phyloP scores from a whole-genome alignment of 768 basidiomycete genomes.

The Pluteus cervinus region DNA sequence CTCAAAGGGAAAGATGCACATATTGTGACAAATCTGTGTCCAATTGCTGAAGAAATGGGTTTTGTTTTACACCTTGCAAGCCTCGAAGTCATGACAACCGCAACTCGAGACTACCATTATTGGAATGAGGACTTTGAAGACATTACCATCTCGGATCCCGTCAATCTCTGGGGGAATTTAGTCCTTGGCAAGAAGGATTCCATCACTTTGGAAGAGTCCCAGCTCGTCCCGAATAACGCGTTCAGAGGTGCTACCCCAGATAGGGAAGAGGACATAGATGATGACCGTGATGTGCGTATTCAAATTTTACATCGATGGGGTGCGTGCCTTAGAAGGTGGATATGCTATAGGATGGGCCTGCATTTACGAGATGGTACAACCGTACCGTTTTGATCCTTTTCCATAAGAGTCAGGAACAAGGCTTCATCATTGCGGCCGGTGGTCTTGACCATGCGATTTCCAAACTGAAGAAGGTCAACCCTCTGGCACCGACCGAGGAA shows the following conservation, averaged over 20 bases:
- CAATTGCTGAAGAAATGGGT: slow-evolving; percentile 18
- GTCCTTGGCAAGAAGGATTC: no score
- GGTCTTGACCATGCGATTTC: not conserved
- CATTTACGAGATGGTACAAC: slow-evolving; percentile 16
- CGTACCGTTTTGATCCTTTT: slow-evolving; percentile 26
- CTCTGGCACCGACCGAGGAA: no score
- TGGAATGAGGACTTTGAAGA: no score
- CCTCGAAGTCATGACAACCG: slow-evolving; percentile 19
- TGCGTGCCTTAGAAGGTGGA: slow-evolving; percentile 25
- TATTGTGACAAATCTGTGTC: slow-evolving; percentile 16
- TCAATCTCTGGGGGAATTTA: no score
- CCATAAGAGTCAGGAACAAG: slow-evolving; percentile 11
- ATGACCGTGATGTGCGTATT: slow-evolving; percentile 31
- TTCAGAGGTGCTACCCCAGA: slow-evolving; percentile 29
- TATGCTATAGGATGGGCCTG: slow-evolving; percentile 3
- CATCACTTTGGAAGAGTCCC: slow-evolving; percentile 16
- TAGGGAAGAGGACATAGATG: slow-evolving; percentile 31
- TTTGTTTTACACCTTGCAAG: slow-evolving; percentile 24
- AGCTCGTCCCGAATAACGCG: slow-evolving; percentile 25
- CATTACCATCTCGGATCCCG: no score
- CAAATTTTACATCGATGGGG: slow-evolving; percentile 11
- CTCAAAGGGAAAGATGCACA: slow-evolving; percentile 30
- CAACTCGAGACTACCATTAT: slow-evolving; percentile 15
- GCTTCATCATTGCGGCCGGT: not conserved
- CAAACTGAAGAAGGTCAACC: not conserved